phyloP scores from a whole-genome alignment of 2,329 filamentous ascomycete species.

The Ascochyta rabiei region DNA sequence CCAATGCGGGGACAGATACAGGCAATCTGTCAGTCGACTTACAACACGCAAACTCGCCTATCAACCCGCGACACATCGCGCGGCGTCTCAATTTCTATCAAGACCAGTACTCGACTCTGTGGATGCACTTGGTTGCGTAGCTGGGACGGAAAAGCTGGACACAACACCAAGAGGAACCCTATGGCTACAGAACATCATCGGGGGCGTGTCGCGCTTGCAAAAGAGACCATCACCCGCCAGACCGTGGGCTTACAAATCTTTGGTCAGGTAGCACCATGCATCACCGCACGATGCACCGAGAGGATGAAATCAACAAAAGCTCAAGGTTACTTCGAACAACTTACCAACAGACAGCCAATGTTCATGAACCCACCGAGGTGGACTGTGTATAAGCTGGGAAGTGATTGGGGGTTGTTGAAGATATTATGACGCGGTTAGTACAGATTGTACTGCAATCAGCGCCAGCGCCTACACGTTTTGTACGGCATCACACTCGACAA shows the following conservation, averaged over 20 bases:
- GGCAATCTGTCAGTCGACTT: background rate
- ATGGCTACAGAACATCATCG: background rate
- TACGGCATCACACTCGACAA: background rate
- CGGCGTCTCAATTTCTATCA: background rate
- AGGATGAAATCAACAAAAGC: background rate
- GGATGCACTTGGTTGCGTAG: background rate
- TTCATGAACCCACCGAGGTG: background rate
- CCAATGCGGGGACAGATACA: slow-evolving; percentile 10
- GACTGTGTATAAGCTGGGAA: background rate
- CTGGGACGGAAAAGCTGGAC: slow-evolving; percentile 3
- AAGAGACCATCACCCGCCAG: background rate
- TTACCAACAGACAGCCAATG: background rate
- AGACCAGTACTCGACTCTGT: background rate
- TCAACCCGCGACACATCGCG: background rate
- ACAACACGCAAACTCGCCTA: background rate
- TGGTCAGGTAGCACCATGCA: background rate
- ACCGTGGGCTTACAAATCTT: background rate
- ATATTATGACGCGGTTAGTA: background rate
- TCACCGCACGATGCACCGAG: no score
- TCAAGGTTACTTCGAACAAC: background rate
- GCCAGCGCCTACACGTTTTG: background rate
- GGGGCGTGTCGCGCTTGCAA: background rate
- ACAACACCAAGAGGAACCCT: background rate
- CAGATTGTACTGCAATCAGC: background rate
- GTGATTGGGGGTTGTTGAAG: background rate